phyloP scores from a whole-genome alignment of 208 protist genomes.

The Balamuthia mandrillaris region DNA sequence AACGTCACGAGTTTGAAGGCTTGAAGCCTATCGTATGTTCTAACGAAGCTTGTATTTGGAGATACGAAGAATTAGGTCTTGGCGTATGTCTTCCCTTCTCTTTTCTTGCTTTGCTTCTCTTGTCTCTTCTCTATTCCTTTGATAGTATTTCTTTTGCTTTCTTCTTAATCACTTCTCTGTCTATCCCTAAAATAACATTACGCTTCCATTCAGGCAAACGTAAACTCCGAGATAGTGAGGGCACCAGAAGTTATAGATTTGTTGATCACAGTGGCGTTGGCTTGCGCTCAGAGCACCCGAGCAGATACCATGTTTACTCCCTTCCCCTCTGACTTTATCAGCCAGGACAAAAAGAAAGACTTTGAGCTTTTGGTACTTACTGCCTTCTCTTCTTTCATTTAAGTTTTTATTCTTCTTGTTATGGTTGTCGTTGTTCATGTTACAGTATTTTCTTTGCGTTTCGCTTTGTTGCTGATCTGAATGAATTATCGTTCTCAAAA shows the following conservation, averaged over 20 bases:
- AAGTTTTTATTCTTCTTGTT: background rate
- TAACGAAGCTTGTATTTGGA: conserved; percentile 17
- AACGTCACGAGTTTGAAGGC: conserved; percentile 7
- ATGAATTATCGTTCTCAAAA: background rate
- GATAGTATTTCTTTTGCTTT: no score
- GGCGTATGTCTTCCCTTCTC: no score
- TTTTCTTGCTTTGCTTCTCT: no score
- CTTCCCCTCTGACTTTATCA: conserved; percentile 35
- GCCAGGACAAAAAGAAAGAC: background rate
- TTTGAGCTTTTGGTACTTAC: background rate
- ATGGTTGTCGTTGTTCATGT: background rate
- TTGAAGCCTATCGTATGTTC: conserved; percentile 27
- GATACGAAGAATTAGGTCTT: conserved; percentile 18
- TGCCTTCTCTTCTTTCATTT: background rate
- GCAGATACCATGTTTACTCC: conserved; percentile 39
- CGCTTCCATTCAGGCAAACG: no score
- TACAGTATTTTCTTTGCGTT: no score
- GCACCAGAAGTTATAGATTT: conserved; percentile 50
- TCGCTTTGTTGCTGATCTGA: no score
- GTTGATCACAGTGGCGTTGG: conserved; percentile 39
- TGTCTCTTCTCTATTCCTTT: no score
- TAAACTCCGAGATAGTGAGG: conserved; percentile 31
- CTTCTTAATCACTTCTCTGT: no score
- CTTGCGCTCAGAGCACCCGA: background rate
- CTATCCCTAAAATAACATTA: no score